Evolutionary conservation across 371 early-diverging fungal species (phyloP).

Genomic region (Enteropsectra breve): DNA sequence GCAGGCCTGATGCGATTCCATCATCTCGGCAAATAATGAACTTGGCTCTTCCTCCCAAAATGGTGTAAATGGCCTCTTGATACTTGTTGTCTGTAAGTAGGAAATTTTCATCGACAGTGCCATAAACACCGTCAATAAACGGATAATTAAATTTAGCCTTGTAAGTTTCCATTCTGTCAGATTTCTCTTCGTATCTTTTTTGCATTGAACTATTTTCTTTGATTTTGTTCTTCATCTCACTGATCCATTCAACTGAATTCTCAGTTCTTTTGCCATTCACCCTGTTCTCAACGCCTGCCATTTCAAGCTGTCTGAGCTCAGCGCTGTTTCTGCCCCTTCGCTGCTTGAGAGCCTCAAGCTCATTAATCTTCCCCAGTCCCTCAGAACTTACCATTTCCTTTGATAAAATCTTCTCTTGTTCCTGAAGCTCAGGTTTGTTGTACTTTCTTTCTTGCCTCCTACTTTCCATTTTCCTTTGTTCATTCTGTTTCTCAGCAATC

Average conservation of each 20-base stretch:
- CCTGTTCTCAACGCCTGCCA: slow-evolving; percentile 13
- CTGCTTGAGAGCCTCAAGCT: slow-evolving; percentile 24
- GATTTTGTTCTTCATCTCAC: neutral
- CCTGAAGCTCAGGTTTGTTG: slow-evolving; percentile 60
- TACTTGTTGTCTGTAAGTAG: slow-evolving; percentile 56
- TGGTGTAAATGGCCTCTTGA: slow-evolving; percentile 59
- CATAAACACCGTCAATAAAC: slow-evolving; percentile 60
- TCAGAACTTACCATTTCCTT: slow-evolving; percentile 16
- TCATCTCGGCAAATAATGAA: slow-evolving; percentile 77
- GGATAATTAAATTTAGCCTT: slow-evolving; percentile 52
- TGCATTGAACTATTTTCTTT: neutral
- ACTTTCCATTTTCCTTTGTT: slow-evolving; percentile 17
- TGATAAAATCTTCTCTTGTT: slow-evolving; percentile 37
- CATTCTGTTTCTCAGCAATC: slow-evolving; percentile 44
- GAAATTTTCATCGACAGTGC: slow-evolving; percentile 57
- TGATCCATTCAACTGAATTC: slow-evolving; percentile 3
- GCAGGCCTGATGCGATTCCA: slow-evolving; percentile 69
- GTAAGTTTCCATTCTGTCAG: slow-evolving; percentile 23
- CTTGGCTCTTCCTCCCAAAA: slow-evolving; percentile 52
- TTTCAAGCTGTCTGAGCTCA: slow-evolving; percentile 9
- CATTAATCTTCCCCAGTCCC: slow-evolving; percentile 14
- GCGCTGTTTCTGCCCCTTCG: slow-evolving; percentile 11
- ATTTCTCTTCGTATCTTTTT: neutral
- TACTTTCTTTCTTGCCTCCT: slow-evolving; percentile 33
- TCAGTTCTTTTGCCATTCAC: neutral